phyloP scores from a whole-genome alignment of 768 basidiomycete species.

The Pholiota microspora region DNA sequence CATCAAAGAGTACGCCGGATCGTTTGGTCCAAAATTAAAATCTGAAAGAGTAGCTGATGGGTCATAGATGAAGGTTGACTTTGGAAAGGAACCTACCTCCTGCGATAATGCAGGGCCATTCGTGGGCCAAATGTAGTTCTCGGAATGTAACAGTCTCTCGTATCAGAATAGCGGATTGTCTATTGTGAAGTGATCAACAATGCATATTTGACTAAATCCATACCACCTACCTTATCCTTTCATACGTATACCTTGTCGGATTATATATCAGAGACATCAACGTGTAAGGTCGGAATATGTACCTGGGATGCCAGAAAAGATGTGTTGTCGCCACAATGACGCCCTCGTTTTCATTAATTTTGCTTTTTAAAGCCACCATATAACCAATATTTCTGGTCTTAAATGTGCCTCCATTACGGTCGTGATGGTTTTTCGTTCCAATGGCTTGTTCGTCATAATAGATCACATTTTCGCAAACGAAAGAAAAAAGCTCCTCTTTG shows the following conservation, averaged over 20 bases:
- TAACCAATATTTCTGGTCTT: constrained; percentile 79
- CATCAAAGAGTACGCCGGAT: constrained; percentile 79
- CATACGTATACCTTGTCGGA: constrained; percentile 69
- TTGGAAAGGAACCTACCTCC: constrained; percentile 56
- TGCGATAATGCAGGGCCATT: constrained; percentile 81
- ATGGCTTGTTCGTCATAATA: constrained; percentile 68
- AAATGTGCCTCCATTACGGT: constrained; percentile 57
- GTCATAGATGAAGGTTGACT: not conserved
- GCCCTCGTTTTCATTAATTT: constrained; percentile 42
- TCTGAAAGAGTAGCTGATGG: constrained; percentile 59
- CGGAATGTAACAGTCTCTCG: constrained; percentile 62
- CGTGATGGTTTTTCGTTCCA: constrained; percentile 33
- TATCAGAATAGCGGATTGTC: constrained; percentile 76
- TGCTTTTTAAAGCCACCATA: constrained; percentile 61
- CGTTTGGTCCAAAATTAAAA: constrained; percentile 86
- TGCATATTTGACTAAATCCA: not conserved
- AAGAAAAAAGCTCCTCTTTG: constrained; percentile 48
- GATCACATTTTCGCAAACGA: constrained; percentile 46
- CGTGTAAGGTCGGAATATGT: constrained; percentile 21
- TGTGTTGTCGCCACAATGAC: constrained; percentile 86
- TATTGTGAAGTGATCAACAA: constrained; percentile 22
- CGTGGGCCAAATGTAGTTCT: constrained; percentile 32
- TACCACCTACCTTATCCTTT: constrained; percentile 61
- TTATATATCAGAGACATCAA: constrained; percentile 9
- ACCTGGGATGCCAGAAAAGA: constrained; percentile 94